Conservation (phyloP, 805 yeast genomes). For the Kodamaea kaohsiungensis region DNA sequence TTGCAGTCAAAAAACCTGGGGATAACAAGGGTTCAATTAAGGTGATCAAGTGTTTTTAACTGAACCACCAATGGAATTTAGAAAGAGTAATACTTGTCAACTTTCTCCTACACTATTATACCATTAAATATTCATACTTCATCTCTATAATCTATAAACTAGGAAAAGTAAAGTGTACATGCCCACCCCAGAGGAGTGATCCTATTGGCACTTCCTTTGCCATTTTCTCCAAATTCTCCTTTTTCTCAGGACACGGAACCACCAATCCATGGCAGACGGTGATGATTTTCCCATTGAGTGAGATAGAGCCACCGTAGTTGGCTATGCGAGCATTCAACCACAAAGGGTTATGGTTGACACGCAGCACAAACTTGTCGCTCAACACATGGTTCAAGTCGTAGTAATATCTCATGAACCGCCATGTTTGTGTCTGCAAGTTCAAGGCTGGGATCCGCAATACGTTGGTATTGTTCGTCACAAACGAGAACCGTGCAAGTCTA, state of each 20-base stretch:
- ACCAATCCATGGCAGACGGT: constrained; percentile 40
- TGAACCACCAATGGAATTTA: too few species aligned
- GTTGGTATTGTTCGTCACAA: constrained; percentile 28
- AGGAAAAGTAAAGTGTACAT: constrained; percentile 39
- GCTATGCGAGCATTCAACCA: constrained; percentile 31
- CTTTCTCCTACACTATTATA: too few species aligned
- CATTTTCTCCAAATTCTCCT: constrained; percentile 24
- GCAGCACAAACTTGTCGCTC: constrained; percentile 21
- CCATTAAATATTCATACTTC: not conserved
- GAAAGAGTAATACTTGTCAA: too few species aligned
- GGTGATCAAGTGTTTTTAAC: too few species aligned
- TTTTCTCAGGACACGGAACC: constrained; percentile 32
- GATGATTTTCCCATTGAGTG: constrained; percentile 35
- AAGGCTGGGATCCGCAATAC: constrained; percentile 35
- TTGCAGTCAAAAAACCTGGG: not conserved
- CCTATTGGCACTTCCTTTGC: constrained; percentile 18
- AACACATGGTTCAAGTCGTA: constrained; percentile 30
- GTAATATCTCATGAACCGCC: constrained; percentile 39
- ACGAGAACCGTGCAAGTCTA: constrained; percentile 29
- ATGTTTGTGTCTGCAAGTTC: constrained; percentile 41
- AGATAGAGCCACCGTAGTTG: constrained; percentile 32
- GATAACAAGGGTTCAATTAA: too few species aligned
- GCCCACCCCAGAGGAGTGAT: constrained; percentile 36
- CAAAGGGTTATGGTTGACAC: constrained; percentile 17
- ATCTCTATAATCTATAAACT: constrained; percentile 21